A percentile compares a stretch with the other conserved stretches of the same genome.
Evolutionary conservation across 2,329 filamentous ascomycete species (phyloP).

Genomic region (Teratosphaeria pseudoeucalypti): DNA sequence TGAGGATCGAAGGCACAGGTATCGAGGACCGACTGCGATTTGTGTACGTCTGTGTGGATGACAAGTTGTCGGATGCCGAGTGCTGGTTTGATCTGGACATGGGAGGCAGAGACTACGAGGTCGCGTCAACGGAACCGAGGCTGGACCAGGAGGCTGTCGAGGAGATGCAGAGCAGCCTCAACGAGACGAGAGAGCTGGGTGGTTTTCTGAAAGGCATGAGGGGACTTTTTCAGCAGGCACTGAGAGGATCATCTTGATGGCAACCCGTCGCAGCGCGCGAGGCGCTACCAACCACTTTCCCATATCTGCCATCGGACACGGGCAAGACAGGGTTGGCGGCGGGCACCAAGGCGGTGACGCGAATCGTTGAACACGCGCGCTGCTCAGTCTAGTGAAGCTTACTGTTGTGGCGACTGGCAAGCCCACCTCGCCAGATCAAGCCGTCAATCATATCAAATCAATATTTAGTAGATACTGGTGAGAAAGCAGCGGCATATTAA

Average conservation of each 20-base stretch:
- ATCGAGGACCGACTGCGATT: slow-evolving; percentile 75
- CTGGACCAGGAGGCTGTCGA: slow-evolving; percentile 70
- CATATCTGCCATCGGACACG: too few species aligned
- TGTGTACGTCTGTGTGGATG: slow-evolving; percentile 75
- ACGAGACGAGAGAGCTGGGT: slow-evolving; percentile 66
- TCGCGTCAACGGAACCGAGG: slow-evolving; percentile 71
- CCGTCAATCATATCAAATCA: too few species aligned
- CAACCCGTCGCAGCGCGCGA: not conserved
- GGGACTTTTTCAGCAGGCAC: slow-evolving; percentile 55
- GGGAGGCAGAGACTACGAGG: slow-evolving; percentile 70
- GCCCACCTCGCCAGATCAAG: too few species aligned
- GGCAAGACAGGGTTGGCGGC: too few species aligned
- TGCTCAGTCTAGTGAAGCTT: too few species aligned
- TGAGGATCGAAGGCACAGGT: slow-evolving; percentile 75
- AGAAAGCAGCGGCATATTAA: too few species aligned
- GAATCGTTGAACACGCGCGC: too few species aligned
- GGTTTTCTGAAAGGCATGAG: slow-evolving; percentile 72
- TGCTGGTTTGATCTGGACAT: slow-evolving; percentile 90
- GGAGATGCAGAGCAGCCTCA: slow-evolving; percentile 64
- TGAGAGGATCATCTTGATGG: slow-evolving; percentile 18
- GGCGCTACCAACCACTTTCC: too few species aligned
- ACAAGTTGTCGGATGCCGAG: slow-evolving; percentile 78
- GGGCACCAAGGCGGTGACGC: too few species aligned
- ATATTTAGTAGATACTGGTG: too few species aligned
- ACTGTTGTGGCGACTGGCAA: too few species aligned